These are phyloP conservation scores for Polyporus tsugae DNA, from an alignment of 1,284 basidiomycete genomes.

Conservation along the genomic window DNA sequence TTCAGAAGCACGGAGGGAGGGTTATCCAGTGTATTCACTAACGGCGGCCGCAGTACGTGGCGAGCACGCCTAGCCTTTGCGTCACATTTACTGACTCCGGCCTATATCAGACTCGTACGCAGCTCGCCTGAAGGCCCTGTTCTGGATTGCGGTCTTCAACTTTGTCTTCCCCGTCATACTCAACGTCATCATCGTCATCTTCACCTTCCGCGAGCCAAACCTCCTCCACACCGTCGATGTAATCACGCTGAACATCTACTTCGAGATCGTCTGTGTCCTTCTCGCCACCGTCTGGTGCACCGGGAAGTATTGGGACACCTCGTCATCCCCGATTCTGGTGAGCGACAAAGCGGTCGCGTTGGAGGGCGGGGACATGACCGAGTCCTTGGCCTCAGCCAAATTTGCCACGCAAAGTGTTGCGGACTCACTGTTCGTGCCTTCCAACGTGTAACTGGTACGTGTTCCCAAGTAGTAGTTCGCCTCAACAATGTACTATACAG, in stretches of 20 bases:
- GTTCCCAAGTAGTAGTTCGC: no score
- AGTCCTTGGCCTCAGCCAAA: not conserved
- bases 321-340: not conserved
- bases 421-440: no score
- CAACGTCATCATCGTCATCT: slow-evolving; percentile 35
- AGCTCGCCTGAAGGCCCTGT: slow-evolving; percentile 27
- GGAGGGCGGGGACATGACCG: not conserved
- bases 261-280: slow-evolving; percentile 35
- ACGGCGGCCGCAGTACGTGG: not conserved
- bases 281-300: slow-evolving; percentile 15
- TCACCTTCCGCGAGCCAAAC: slow-evolving; percentile 18
- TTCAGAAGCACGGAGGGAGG: not conserved
- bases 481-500: no score
- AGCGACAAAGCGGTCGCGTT: not conserved
- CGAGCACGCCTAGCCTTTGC: not conserved
- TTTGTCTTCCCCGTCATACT: slow-evolving; percentile 43
- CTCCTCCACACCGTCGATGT: slow-evolving; percentile 25
- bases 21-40: not conserved
- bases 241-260: slow-evolving; percentile 27
- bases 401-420: no score
- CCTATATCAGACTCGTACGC: slow-evolving; percentile 11
- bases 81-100: slow-evolving; percentile 8
- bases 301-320: not conserved
- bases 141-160: slow-evolving; percentile 43
- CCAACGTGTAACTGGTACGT: no score